Percentiles rank a stretch among this genome's conserved stretches.
Evolutionary conservation across 139 green algal species (phyloP).

Genomic region (Astrephomene gubernaculifera): DNA sequence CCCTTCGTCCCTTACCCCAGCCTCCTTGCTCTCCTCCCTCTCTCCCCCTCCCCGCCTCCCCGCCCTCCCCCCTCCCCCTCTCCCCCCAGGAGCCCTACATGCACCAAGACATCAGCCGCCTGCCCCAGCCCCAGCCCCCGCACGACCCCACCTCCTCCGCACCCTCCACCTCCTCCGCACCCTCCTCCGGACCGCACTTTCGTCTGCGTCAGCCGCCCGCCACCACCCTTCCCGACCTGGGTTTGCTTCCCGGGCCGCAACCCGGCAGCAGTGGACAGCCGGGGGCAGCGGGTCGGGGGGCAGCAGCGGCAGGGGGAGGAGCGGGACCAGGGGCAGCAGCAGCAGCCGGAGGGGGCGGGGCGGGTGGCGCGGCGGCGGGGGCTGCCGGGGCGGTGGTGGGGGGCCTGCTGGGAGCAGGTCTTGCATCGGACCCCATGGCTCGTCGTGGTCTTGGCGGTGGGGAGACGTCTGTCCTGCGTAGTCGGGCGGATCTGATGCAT

Average conservation of each 20-base stretch:
- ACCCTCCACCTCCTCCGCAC: no score
- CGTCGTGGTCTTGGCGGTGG: background rate
- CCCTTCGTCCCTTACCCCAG: no score
- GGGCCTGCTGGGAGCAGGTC: no score
- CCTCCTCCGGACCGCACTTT: slow-evolving; percentile 1
- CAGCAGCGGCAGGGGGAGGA: background rate
- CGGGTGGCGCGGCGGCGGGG: no score
- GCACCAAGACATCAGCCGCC: slow-evolving; percentile 21
- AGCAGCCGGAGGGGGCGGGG: background rate
- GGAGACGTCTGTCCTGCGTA: slow-evolving; percentile 1
- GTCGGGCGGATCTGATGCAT: slow-evolving; percentile 17
- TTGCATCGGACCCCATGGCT: background rate
- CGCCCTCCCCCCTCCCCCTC: no score
- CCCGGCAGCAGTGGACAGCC: background rate
- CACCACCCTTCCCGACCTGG: background rate
- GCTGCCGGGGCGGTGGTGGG: background rate
- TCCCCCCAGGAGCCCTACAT: slow-evolving; percentile 33
- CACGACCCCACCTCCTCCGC: no score
- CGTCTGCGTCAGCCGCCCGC: background rate
- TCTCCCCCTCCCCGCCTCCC: no score
- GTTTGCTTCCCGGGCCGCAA: background rate
- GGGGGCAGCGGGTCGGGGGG: background rate
- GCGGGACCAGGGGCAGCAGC: background rate
- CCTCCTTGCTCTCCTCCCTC: no score
- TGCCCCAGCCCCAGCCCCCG: background rate